Base-by-base conservation (phyloP, 106 monocot species). In the Acanthochlamys bracteata region DNA sequence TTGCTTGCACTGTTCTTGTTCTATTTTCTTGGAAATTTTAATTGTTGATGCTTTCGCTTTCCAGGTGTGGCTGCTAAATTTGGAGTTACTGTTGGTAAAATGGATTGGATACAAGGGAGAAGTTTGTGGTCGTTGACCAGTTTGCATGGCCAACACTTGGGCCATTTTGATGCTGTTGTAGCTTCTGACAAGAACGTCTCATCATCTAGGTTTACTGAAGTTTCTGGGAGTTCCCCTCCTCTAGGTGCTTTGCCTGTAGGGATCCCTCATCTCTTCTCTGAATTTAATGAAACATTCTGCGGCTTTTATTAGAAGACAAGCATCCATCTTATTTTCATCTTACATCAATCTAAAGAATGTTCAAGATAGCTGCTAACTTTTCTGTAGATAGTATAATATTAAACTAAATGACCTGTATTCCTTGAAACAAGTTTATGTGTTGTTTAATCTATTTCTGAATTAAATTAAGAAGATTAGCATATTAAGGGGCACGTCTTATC, bases 21-120 rank as follows among this genome's bases (percentile, higher is more conserved):
- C 17, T 11, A 53, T 74, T 57, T 8, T 21, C 40, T 58, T 39
- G 49, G 0, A 16, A 33, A 39, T 58, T 45, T 22, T 12, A 20
- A 54, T 42, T 27, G 49, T n/a, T 33, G 13, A 62, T 42, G 4
- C 39, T 12, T 23, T 23, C 24, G 10, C 64, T 52, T 59, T 66
- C 60, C 41, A 85, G 85, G 85, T 53, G 73, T 85, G 51, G 69
- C 71, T 40, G 71, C 76, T 33, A 81, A 71, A 64, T 85, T 81
- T 81, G 85, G 80, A 42, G 65, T 75, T 17, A 81, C 81, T 55
- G 80, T 85, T 75, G 77, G 74, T 17, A 85, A 71, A 78, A 51
- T 85, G 69, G 65, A 81, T 51, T 81, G 80, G 85, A 63, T 72
- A 64, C 64, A 75, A 9, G 70, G 67, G 20, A 74, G 43, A 42